Evolutionary conservation across 306 rosid genomes (phyloP).

Genomic region (Glycyrrhiza uralensis): DNA sequence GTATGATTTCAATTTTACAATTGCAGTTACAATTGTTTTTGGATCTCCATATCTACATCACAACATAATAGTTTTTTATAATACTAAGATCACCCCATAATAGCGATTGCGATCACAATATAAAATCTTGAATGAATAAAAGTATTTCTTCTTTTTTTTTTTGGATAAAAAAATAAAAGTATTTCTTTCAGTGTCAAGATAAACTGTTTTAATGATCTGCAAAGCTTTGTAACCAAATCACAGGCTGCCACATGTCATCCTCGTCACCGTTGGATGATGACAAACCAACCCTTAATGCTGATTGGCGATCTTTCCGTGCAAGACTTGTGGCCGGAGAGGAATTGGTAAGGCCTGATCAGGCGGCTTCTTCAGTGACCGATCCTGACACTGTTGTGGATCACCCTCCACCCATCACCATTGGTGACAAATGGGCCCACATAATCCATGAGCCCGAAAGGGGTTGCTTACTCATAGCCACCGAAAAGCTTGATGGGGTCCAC

Average conservation of each 20-base stretch:
- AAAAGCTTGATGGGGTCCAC: slow-evolving; percentile 86
- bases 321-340: slow-evolving; percentile 64
- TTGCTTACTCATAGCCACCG: slow-evolving; percentile 74
- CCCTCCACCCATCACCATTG: slow-evolving; percentile 44
- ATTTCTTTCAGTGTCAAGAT: too few relatives aligned
- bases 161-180: too few relatives aligned
- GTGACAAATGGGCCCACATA: slow-evolving; percentile 83
- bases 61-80: too few relatives aligned
- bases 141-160: too few relatives aligned
- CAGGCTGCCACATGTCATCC: slow-evolving; percentile 52
- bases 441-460: slow-evolving; percentile 89
- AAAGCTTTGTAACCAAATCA: not conserved
- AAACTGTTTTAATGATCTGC: too few relatives aligned
- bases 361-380: slow-evolving; percentile 32
- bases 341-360: slow-evolving; percentile 20
- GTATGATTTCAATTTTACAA: too few relatives aligned
- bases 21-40: too few relatives aligned
- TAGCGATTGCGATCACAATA: too few relatives aligned
- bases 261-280: slow-evolving; percentile 45
- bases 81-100: too few relatives aligned
- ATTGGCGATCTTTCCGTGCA: slow-evolving; percentile 93
- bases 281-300: slow-evolving; percentile 29
- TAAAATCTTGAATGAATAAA: too few relatives aligned
- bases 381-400: slow-evolving; percentile 44
- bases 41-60: too few relatives aligned